Percentiles rank a stretch among this genome's conserved stretches.
Evolutionary conservation across 768 basidiomycete genomes (phyloP).

Genomic region (Paxillus involutus): DNA sequence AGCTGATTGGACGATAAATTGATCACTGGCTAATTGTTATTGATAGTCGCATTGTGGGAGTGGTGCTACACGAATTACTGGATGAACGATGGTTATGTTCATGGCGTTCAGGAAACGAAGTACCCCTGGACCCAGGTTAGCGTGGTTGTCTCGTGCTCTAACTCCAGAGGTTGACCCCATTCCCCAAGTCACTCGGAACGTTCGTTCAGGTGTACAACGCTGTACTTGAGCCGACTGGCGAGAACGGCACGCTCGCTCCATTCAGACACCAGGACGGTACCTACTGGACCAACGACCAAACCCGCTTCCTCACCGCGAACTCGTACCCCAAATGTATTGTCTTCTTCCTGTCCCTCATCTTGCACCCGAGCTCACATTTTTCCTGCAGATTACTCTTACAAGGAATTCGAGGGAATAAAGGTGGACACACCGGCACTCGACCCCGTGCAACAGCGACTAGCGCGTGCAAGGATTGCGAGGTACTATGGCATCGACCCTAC

Average conservation of each 20-base stretch:
- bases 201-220: conserved; percentile 22
- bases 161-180: neutral
- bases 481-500: conserved; percentile 26
- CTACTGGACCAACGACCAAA: conserved; percentile 25
- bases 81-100: conserved; percentile 25
- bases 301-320: conserved; percentile 18
- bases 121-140: conserved; percentile 24
- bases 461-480: conserved; percentile 19
- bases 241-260: conserved; percentile 16
- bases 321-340: conserved; percentile 21
- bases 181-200: conserved; percentile 14
- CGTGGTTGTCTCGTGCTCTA: neutral
- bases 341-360: neutral
- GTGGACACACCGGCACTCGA: conserved; percentile 18
- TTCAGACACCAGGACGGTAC: conserved; percentile 23
- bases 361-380: neutral
- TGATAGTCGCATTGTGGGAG: conserved; percentile 28
- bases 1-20: neutral
- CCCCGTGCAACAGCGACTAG: conserved; percentile 14
- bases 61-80: conserved; percentile 29
- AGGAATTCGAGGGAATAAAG: conserved; percentile 23
- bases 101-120: neutral
- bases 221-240: conserved; percentile 16
- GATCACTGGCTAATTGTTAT: neutral
- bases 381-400: conserved; percentile 27